Evolutionary conservation across 805 yeast genomes (phyloP).

Genomic region (Blastobotrys parvus): DNA sequence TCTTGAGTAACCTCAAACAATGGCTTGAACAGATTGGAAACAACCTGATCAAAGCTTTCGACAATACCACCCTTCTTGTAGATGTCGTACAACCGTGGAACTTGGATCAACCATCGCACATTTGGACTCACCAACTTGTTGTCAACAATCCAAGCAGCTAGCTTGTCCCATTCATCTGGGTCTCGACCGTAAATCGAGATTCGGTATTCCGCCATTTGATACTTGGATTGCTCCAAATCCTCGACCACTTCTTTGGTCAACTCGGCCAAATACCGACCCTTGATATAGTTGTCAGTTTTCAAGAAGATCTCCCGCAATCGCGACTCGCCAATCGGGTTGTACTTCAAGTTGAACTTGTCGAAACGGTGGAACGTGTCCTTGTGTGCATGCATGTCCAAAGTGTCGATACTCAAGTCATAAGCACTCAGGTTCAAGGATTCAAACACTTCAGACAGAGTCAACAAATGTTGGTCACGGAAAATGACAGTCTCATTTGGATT

Average conservation of each 20-base stretch:
- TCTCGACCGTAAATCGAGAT: conserved; percentile 91
- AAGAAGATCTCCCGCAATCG: conserved; percentile 91
- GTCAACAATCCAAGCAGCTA: conserved; percentile 93
- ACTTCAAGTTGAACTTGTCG: conserved; percentile 93
- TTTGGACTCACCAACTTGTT: conserved; percentile 86
- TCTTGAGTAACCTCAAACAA: conserved; percentile 81
- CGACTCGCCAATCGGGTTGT: conserved; percentile 97
- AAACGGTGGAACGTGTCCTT: conserved; percentile 96
- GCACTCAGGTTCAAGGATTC: conserved; percentile 86
- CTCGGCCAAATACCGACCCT: conserved; percentile 87
- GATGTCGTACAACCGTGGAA: conserved; percentile 87
- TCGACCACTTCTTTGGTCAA: conserved; percentile 87
- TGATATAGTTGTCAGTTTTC: conserved; percentile 87
- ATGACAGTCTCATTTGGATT: conserved; percentile 84
- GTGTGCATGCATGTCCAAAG: conserved; percentile 99
- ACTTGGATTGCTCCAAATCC: conserved; percentile 90
- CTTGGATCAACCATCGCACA: conserved; percentile 94
- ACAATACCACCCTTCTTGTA: conserved; percentile 74
- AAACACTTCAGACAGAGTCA: conserved; percentile 85
- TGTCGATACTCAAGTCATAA: conserved; percentile 90
- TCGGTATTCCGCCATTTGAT: conserved; percentile 95
- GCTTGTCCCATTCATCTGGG: conserved; percentile 85
- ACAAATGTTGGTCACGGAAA: conserved; percentile 80
- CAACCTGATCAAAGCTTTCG: conserved; percentile 61
- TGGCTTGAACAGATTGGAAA: conserved; percentile 76